Conservation (phyloP, 805 yeast species). For the Saccharomycopsis sp. region DNA sequence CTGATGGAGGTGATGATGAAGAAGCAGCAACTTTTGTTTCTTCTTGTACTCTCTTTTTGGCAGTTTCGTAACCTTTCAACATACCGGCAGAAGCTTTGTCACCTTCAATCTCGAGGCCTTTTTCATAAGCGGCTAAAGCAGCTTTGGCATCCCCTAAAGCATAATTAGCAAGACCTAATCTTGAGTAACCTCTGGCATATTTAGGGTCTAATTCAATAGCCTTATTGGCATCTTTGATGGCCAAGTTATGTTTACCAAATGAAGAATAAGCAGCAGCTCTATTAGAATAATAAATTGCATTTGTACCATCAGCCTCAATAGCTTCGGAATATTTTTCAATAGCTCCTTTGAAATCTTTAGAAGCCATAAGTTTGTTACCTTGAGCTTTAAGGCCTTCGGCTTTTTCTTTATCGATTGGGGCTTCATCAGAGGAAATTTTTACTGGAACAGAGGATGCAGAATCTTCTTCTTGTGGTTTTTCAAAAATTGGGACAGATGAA, state of each 20-base stretch:
- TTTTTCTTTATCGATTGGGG: slow-evolving; percentile 44
- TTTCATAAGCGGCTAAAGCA: slow-evolving; percentile 81
- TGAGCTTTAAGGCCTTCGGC: slow-evolving; percentile 82
- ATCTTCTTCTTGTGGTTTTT: slow-evolving; percentile 12
- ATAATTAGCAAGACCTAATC: slow-evolving; percentile 88
- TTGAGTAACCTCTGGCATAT: slow-evolving; percentile 88
- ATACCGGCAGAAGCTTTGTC: slow-evolving; percentile 76
- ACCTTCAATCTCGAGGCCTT: slow-evolving; percentile 83
- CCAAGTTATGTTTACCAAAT: slow-evolving; percentile 57
- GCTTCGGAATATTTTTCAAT: slow-evolving; percentile 76
- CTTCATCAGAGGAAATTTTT: slow-evolving; percentile 29
- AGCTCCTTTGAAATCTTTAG: slow-evolving; percentile 59
- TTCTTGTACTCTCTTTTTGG: slow-evolving; percentile 77
- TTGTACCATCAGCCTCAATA: slow-evolving; percentile 50
- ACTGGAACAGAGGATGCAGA: slow-evolving; percentile 27
- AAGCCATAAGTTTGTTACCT: slow-evolving; percentile 90
- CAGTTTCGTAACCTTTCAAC: slow-evolving; percentile 90
- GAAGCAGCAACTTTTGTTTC: slow-evolving; percentile 40
- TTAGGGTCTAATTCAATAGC: slow-evolving; percentile 72
- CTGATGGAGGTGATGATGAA: neutral
- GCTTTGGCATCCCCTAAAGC: slow-evolving; percentile 92
- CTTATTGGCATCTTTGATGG: slow-evolving; percentile 71
- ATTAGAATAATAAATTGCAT: slow-evolving; percentile 82
- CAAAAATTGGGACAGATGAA: slow-evolving; percentile 20
- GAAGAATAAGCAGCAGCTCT: slow-evolving; percentile 96